Evolutionary conservation across 2,329 filamentous ascomycete species (phyloP).

Genomic region (Neonectria sp.): DNA sequence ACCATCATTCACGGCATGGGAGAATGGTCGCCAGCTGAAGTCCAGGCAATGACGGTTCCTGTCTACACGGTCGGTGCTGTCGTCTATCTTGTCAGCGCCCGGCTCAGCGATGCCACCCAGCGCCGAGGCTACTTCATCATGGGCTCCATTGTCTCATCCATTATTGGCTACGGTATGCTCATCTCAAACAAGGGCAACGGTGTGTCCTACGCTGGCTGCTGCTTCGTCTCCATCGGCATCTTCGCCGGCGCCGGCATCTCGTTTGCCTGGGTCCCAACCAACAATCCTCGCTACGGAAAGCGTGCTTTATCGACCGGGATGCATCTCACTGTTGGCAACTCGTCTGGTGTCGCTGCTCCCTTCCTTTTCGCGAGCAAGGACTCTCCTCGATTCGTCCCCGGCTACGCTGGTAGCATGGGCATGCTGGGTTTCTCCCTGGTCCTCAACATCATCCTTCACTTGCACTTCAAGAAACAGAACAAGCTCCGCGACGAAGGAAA

Average conservation of each 20-base stretch:
- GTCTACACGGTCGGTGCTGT: constrained; percentile 76
- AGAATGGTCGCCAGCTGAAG: constrained; percentile 67
- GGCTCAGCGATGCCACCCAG: constrained; percentile 71
- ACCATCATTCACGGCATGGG: constrained; percentile 78
- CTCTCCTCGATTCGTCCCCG: constrained; percentile 63
- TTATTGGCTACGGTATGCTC: constrained; percentile 72
- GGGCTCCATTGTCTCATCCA: constrained; percentile 63
- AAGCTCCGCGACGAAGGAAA: constrained; percentile 53
- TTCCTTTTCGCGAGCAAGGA: constrained; percentile 66
- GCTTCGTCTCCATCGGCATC: constrained; percentile 71
- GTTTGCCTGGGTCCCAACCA: constrained; percentile 64
- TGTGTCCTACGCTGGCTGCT: constrained; percentile 74
- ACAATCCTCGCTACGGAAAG: constrained; percentile 76
- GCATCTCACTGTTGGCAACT: constrained; percentile 74
- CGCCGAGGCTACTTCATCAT: constrained; percentile 70
- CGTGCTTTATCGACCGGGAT: constrained; percentile 73
- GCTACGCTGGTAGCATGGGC: constrained; percentile 66
- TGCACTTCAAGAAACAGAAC: constrained; percentile 55
- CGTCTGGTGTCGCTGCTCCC: constrained; percentile 73
- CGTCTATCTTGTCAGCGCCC: constrained; percentile 71
- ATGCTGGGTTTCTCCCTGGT: constrained; percentile 57
- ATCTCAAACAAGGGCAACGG: constrained; percentile 68
- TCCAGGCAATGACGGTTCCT: constrained; percentile 78
- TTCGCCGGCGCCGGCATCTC: constrained; percentile 61
- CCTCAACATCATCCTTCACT: constrained; percentile 47